A percentile compares a stretch with the other conserved stretches of the same genome.
These are phyloP conservation scores for Protea cynaroides DNA, from an alignment of 164 flowering plant species.

Conservation along the genomic window DNA sequence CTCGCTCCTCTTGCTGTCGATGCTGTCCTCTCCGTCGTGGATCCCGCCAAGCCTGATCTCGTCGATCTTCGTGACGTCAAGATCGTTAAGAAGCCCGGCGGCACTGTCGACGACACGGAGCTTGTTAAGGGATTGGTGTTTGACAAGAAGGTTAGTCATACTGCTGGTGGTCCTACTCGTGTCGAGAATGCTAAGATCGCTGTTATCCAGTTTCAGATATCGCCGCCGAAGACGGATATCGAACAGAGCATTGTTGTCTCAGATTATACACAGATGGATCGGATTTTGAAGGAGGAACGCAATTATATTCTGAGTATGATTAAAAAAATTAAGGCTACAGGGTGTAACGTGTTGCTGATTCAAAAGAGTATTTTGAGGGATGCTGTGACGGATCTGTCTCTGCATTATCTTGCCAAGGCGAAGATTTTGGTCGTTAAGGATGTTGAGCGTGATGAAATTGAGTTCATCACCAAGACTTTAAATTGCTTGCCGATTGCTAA, in stretches of 20 bases:
- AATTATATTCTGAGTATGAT: slow-evolving; percentile 85
- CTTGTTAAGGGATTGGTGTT: slow-evolving; percentile 73
- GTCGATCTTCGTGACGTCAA: slow-evolving; percentile 79
- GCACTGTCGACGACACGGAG: slow-evolving; percentile 91
- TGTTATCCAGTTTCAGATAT: slow-evolving; percentile 90
- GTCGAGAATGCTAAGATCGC: slow-evolving; percentile 85
- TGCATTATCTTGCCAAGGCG: slow-evolving; percentile 88
- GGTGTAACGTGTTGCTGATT: slow-evolving; percentile 79
- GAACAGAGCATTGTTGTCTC: slow-evolving; percentile 92
- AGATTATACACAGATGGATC: slow-evolving; percentile 92
- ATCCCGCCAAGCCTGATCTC: slow-evolving; percentile 58
- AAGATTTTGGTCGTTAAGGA: slow-evolving; percentile 92
- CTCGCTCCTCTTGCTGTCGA: slow-evolving; percentile 92
- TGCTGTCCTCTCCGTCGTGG: slow-evolving; percentile 73
- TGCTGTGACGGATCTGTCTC: slow-evolving; percentile 83
- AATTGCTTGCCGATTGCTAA: slow-evolving; percentile 93
- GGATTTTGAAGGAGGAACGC: slow-evolving; percentile 92
- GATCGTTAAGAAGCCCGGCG: slow-evolving; percentile 87
- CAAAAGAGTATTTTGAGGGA: slow-evolving; percentile 92
- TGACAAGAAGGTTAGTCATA: slow-evolving; percentile 87
- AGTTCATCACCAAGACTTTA: slow-evolving; percentile 90
- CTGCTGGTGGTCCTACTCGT: slow-evolving; percentile 79
- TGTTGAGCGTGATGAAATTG: slow-evolving; percentile 92
- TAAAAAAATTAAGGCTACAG: slow-evolving; percentile 84
- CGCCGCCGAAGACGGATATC: slow-evolving; percentile 93